Conservation (phyloP, 257 asterid species). For the Salvia hispanica region DNA sequence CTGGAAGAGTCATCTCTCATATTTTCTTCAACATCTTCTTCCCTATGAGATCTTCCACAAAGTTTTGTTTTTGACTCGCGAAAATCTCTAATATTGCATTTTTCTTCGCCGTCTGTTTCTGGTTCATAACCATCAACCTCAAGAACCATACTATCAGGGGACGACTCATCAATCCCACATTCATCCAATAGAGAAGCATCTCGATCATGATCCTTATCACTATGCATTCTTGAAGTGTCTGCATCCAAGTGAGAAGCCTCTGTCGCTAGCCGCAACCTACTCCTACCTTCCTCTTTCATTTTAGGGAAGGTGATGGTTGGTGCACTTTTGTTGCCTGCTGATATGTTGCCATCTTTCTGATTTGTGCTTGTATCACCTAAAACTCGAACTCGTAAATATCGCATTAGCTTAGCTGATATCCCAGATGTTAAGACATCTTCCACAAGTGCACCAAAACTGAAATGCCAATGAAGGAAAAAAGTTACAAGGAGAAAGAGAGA, state of each 20-base stretch:
- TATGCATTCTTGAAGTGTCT: conserved; percentile 39
- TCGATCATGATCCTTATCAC: conserved; percentile 43
- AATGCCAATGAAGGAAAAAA: conserved; percentile 30
- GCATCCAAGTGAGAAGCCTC: conserved; percentile 63
- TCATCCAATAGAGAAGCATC: conserved; percentile 54
- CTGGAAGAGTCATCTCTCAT: conserved; percentile 68
- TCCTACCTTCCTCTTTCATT: conserved; percentile 74
- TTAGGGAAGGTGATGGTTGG: conserved; percentile 44
- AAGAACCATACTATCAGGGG: conserved; percentile 45
- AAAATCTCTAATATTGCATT: conserved; percentile 50
- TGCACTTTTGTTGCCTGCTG: conserved; percentile 54
- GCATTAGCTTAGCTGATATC: conserved; percentile 87
- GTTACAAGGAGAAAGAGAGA: conserved; percentile 24
- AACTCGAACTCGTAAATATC: conserved; percentile 73
- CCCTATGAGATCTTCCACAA: conserved; percentile 65
- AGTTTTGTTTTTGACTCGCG: conserved; percentile 60
- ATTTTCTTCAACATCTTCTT: conserved; percentile 75
- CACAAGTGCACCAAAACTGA: conserved; percentile 84
- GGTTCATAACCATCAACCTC: conserved; percentile 53
- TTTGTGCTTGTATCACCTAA: conserved; percentile 65
- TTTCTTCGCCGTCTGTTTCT: conserved; percentile 68
- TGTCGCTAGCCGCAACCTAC: conserved; percentile 53
- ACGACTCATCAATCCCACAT: conserved; percentile 65
- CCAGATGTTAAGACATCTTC: conserved; percentile 96
- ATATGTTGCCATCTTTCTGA: conserved; percentile 62